Base-by-base conservation (phyloP, 176 grass and related monocot species). In the Cenchrus americanus region DNA sequence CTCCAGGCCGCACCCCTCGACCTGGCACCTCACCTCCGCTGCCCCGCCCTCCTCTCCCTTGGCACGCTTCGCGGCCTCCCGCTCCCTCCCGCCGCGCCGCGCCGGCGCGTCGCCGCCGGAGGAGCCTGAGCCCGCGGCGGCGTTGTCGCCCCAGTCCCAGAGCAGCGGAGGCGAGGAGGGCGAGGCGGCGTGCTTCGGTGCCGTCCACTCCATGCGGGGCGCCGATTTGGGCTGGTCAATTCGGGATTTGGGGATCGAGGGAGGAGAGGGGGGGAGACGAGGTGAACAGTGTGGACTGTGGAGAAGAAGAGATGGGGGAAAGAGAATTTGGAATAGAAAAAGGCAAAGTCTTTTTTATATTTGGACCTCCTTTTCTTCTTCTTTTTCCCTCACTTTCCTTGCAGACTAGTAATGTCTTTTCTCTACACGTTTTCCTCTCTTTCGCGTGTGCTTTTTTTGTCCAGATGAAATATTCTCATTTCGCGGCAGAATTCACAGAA, bases 141-240 rank as follows among this genome's bases (percentile, higher is more conserved):
- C 58, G 70, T 70, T 13, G 76, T 55, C 50, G 81, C 83, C 93
- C 96, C 93, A 99, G 75, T 99, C 96, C 96, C 96, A 99, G 57
- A 99, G 81, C 22, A 87, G 68, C 46, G 89, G 92, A 22, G 93
- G 77, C 44, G 90, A 91, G 88, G 86, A 93, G 10, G 71, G 27
- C 64, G 84, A 71, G 40, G 80, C 51, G 80, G 80, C 43, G 75
- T 67, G 52, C 84, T 90, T 86, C 30, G 66, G 55, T 73, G 48
- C 40, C 65, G 79, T 86, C 88, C 83, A 85, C 67, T 90, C 80
- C 84, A 87, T 90, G 75, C 19, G 18, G 14, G 42, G 62, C 8
- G 51, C 8, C 71, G 72, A 70, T 73, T 84, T 44, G 76, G 47
- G 63, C 49, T 69, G 81, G 85, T 88, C 82, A 88, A 77, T 81